Conservation (phyloP, 441 rosid species). For the Iberis amara region DNA sequence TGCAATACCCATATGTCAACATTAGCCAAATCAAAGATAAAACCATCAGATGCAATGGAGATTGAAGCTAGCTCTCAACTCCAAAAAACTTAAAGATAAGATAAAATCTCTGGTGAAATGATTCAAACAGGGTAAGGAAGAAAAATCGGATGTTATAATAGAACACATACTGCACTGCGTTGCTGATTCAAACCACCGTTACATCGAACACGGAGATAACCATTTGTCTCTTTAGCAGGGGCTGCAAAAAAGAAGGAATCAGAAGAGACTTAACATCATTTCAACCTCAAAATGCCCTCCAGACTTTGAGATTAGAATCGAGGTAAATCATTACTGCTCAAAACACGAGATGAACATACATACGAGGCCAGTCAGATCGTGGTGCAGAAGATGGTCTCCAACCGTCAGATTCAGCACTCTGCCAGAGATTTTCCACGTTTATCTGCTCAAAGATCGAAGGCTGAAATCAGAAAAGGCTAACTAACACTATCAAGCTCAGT, state of each 20-base stretch:
- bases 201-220: conserved; percentile 94
- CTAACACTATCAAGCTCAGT: not conserved
- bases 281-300: conserved; percentile 11
- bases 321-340: conserved; percentile 28
- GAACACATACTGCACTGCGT: conserved; percentile 78
- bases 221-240: conserved; percentile 72
- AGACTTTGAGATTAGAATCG: conserved; percentile 15
- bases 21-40: conserved; percentile 14
- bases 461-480: conserved; percentile 11
- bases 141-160: not conserved
- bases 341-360: conserved; percentile 34
- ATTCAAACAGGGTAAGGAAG: not conserved
- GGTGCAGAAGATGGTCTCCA: conserved; percentile 99
- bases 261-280: conserved; percentile 12
- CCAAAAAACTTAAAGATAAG: not conserved
- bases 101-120: not conserved
- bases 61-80: no score
- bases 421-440: conserved; percentile 79
- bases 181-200: conserved; percentile 98
- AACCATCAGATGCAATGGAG: no score
- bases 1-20: conserved; percentile 34
- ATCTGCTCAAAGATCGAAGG: conserved; percentile 40
- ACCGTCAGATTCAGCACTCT: conserved; percentile 70
- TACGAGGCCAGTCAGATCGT: conserved; percentile 85
- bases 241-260: conserved; percentile 42